Conservation (phyloP, 495 filamentous ascomycete species). For the Xylaria intraflava region DNA sequence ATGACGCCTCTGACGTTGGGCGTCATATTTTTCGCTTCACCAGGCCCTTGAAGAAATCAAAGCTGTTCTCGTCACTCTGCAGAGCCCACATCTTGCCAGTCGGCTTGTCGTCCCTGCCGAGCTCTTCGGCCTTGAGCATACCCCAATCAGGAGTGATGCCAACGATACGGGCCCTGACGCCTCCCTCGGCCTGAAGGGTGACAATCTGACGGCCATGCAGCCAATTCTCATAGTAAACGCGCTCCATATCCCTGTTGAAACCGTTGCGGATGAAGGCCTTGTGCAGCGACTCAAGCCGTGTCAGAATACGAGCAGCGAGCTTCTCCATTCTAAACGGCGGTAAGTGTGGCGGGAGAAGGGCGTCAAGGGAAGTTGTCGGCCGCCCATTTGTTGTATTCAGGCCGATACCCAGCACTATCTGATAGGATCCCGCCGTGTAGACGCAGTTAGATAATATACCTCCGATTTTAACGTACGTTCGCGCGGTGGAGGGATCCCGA, state of each 20-base stretch:
- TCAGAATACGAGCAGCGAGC: constrained; percentile 75
- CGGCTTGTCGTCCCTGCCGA: constrained; percentile 60
- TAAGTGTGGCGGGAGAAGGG: constrained; percentile 50
- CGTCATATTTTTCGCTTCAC: constrained; percentile 67
- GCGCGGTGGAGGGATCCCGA: constrained; percentile 37
- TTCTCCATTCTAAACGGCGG: constrained; percentile 68
- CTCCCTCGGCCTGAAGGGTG: constrained; percentile 76
- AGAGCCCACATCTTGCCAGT: constrained; percentile 77
- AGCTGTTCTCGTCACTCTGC: constrained; percentile 96
- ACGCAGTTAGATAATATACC: constrained; percentile 90
- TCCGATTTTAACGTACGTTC: constrained; percentile 76
- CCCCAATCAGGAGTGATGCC: constrained; percentile 90
- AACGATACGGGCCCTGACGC: constrained; percentile 68
- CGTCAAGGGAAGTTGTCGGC: constrained; percentile 81
- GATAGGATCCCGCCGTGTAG: constrained; percentile 70
- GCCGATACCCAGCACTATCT: constrained; percentile 83
- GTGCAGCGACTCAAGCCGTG: constrained; percentile 73
- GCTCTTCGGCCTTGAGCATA: constrained; percentile 73
- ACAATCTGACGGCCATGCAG: constrained; percentile 87
- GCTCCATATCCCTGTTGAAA: constrained; percentile 65
- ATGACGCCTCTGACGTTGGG: too few species aligned
- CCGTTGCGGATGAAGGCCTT: constrained; percentile 63
- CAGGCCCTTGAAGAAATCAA: constrained; percentile 93
- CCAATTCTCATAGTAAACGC: constrained; percentile 79
- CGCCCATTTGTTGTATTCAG: constrained; percentile 80